Base-by-base conservation (phyloP, 768 basidiomycete species). In the Suillus clintonianus region DNA sequence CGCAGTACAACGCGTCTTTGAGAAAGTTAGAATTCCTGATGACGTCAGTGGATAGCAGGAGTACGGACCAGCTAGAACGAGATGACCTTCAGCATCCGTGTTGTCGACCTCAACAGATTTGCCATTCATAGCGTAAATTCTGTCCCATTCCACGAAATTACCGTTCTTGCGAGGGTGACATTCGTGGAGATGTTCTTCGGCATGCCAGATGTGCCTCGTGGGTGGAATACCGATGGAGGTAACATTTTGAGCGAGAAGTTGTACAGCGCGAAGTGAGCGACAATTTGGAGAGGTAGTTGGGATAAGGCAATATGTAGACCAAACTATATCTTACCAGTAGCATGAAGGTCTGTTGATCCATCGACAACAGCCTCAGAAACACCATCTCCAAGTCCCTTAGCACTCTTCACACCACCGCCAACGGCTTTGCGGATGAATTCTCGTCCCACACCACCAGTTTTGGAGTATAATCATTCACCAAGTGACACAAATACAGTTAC, bases 101-200 rank as follows among this genome's bases (percentile, higher is more conserved):
- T 94, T 94, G 76, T 94, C 92, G 34, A 95, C 84, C 72, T 95
- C 92, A 19, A 95, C 83, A 0, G 89, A 87, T 75, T 94, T 27
- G 27, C 27, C 27, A 27, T 27, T 27, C 2, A 27, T 27, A 27
- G 27, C 27, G 27, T 27, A 27, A 4, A 27, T 27, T 27, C 27
- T 27, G 27, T 34, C 34, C 4, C 34, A 2, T 11, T 27, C 24
- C 7, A 50, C 50, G 56, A 11, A 64, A 82, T 61, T 73, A 90
- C 90, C 50, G 91, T 92, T 47, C 92, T 83, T 36, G 91, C 91
- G 64, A 91, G 77, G 3, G 68, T 60, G 9, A 81, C 70, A 13
- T 83, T 63, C 6, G 89, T 83, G 7, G 76, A 71, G 48, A 91
- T 76, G 1, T 73, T 83, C 43, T 83, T 82, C 0, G 85, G 82